Percentiles rank a stretch among this genome's conserved stretches.
Evolutionary conservation across 805 yeast genomes (phyloP).

Genomic region (Saccharomyces mikatae): DNA sequence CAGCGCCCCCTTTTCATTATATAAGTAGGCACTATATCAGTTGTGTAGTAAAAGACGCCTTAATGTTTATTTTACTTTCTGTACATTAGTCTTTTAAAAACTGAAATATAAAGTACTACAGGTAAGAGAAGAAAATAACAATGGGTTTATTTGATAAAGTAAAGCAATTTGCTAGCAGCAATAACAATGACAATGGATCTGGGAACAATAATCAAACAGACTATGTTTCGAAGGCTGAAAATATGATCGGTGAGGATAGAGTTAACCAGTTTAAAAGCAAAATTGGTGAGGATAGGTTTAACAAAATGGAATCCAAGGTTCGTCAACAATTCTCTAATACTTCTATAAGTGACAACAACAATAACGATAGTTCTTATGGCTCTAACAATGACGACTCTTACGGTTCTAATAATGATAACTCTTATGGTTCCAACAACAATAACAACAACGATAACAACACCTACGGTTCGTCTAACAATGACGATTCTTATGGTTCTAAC

Average conservation of each 20-base stretch:
- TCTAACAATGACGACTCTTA: constrained; percentile 18
- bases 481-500: constrained; percentile 25
- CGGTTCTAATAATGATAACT: constrained; percentile 11
- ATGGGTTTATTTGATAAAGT: constrained; percentile 41
- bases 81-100: background rate
- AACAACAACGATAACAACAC: constrained; percentile 10
- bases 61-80: background rate
- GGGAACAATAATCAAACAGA: constrained; percentile 10
- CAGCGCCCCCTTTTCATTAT: background rate
- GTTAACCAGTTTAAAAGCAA: constrained; percentile 21
- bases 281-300: constrained; percentile 28
- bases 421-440: constrained; percentile 6
- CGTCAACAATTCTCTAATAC: constrained; percentile 26
- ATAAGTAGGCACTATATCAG: too few species aligned
- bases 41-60: background rate
- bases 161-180: constrained; percentile 30
- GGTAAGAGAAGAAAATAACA: constrained; percentile 4
- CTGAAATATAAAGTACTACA: background rate
- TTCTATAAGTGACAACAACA: constrained; percentile 16
- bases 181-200: constrained; percentile 16
- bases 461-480: constrained; percentile 23
- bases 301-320: constrained; percentile 24
- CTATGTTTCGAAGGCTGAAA: constrained; percentile 26
- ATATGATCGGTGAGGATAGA: constrained; percentile 26
- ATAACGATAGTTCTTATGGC: constrained; percentile 20